Percentiles rank a stretch among this genome's conserved stretches.
phyloP scores from a whole-genome alignment of 768 basidiomycete species.

The Fomitopsis serialis region DNA sequence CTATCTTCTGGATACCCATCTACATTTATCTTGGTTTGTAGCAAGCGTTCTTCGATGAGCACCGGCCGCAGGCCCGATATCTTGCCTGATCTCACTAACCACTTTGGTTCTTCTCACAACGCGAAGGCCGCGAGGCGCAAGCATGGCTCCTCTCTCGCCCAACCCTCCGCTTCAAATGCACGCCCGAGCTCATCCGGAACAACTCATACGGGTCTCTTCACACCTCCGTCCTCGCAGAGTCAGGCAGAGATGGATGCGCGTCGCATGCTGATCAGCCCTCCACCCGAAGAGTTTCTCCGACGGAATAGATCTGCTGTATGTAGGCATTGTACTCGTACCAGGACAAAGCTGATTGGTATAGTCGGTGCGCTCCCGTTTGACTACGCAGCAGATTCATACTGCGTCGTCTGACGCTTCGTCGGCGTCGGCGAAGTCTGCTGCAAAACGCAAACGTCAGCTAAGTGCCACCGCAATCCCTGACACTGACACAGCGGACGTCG shows the following conservation, averaged over 20 bases:
- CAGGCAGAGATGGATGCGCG: conserved; percentile 16
- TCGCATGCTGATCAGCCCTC: conserved; percentile 48
- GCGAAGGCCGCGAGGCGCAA: conserved; percentile 16
- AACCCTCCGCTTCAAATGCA: conserved; percentile 7
- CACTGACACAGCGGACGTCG: neutral
- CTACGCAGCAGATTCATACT: conserved; percentile 6
- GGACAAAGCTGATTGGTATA: conserved; percentile 13
- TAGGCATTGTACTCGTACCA: conserved; percentile 14
- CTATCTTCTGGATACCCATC: too few species aligned
- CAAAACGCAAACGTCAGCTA: conserved; percentile 2
- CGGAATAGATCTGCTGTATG: conserved; percentile 9
- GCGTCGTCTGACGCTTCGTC: conserved; percentile 6
- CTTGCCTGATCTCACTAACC: conserved; percentile 10
- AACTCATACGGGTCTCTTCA: conserved; percentile 17
- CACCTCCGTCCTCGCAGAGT: conserved; percentile 22
- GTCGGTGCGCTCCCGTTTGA: conserved; percentile 12
- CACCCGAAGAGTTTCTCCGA: conserved; percentile 51
- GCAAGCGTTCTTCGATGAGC: neutral
- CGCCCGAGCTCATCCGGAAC: conserved; percentile 3
- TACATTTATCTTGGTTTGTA: too few species aligned
- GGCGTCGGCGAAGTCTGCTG: neutral
- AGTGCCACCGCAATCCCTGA: neutral
- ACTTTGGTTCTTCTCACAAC: conserved; percentile 11
- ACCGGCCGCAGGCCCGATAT: neutral
- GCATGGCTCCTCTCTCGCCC: conserved; percentile 8